Evolutionary conservation across 371 early-diverging fungal genomes (phyloP).

Genomic region (Umbelopsis sp.): DNA sequence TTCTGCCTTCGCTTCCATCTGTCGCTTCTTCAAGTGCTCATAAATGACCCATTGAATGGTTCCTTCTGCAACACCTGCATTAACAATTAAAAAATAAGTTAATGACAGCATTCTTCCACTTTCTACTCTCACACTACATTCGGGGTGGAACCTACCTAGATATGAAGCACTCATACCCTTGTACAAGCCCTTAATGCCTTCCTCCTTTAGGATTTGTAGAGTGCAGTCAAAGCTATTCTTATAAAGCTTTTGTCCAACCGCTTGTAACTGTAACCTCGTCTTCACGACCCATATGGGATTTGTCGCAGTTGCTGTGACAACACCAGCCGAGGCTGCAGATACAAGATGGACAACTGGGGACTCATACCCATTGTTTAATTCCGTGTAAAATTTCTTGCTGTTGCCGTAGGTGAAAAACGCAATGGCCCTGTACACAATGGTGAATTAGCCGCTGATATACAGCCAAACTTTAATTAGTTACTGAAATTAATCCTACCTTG

Average conservation of each 20-base stretch:
- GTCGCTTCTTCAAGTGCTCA: slow-evolving; percentile 79
- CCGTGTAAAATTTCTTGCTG: slow-evolving; percentile 78
- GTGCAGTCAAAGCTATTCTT: slow-evolving; percentile 79
- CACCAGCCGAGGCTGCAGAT: slow-evolving; percentile 86
- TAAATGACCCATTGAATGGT: slow-evolving; percentile 95
- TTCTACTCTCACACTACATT: not conserved
- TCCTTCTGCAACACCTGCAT: slow-evolving; percentile 78
- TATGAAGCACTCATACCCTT: slow-evolving; percentile 92
- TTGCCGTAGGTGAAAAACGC: slow-evolving; percentile 91
- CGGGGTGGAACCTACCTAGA: slow-evolving; percentile 37
- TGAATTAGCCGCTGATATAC: not conserved
- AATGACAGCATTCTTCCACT: no score
- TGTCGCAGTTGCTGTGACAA: slow-evolving; percentile 79
- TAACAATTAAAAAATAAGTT: not conserved
- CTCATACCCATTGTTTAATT: slow-evolving; percentile 77
- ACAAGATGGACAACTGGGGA: slow-evolving; percentile 79
- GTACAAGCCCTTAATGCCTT: slow-evolving; percentile 86
- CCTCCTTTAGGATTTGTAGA: slow-evolving; percentile 66
- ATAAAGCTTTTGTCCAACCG: slow-evolving; percentile 55
- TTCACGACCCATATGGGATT: slow-evolving; percentile 98
- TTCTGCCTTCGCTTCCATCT: slow-evolving; percentile 18
- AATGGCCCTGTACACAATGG: slow-evolving; percentile 68
- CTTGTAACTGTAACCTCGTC: slow-evolving; percentile 92
- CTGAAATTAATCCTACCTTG: slow-evolving; percentile 53
- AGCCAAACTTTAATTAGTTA: not conserved